phyloP scores from a whole-genome alignment of 768 basidiomycete genomes.

The Lactarius tabidus region DNA sequence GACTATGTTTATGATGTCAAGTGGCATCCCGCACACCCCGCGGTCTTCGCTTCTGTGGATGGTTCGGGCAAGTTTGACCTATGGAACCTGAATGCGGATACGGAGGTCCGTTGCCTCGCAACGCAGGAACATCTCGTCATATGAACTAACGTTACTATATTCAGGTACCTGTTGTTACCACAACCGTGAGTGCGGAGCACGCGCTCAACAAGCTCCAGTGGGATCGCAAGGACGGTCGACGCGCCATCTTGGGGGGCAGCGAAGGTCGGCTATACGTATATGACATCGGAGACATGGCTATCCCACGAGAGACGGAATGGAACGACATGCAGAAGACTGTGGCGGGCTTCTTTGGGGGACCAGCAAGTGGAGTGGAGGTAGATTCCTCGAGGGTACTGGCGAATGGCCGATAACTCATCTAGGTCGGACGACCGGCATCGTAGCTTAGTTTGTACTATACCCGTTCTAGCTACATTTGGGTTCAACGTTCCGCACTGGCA shows the following conservation, averaged over 20 bases:
- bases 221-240: slow-evolving; percentile 90
- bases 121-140: background rate
- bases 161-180: slow-evolving; percentile 95
- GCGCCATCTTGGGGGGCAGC: slow-evolving; percentile 85
- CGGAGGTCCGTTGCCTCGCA: slow-evolving; percentile 62
- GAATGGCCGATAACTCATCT: slow-evolving; percentile 33
- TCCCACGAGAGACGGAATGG: slow-evolving; percentile 92
- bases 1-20: slow-evolving; percentile 99
- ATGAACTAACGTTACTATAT: slow-evolving; percentile 6
- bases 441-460: slow-evolving; percentile 4
- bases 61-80: slow-evolving; percentile 94
- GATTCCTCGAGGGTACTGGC: slow-evolving; percentile 33
- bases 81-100: slow-evolving; percentile 97
- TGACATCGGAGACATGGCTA: slow-evolving; percentile 87
- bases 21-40: slow-evolving; percentile 97
- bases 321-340: slow-evolving; percentile 86
- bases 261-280: slow-evolving; percentile 93
- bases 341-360: slow-evolving; percentile 55
- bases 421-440: background rate
- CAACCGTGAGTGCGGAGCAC: slow-evolving; percentile 67
- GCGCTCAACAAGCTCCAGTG: slow-evolving; percentile 95
- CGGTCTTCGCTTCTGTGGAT: slow-evolving; percentile 89
- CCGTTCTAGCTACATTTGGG: background rate
- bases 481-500: no score
- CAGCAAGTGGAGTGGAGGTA: slow-evolving; percentile 35